Evolutionary conservation across 495 filamentous ascomycete genomes (phyloP), one percentile per base, ranked within the genome.

Genomic region (Penicillium lividum): DNA sequence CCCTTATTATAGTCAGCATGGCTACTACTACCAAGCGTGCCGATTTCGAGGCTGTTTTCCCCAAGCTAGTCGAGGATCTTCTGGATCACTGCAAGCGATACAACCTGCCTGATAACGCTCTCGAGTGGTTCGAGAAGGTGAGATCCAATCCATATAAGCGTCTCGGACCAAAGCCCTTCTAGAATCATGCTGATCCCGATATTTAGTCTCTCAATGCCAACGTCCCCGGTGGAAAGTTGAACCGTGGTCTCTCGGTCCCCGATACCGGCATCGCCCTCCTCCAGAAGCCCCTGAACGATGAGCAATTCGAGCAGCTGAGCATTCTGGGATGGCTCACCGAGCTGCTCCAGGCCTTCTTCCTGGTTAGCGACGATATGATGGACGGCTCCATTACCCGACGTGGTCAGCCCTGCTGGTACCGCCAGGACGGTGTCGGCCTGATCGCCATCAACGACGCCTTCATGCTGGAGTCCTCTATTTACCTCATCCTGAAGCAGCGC

Each of bases 321-420:
- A 86, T 89, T 16, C 83, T 98, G 47, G 94, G 94, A 58, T 98
- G 94, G 94, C 84, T 97, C 78, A 96, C 93, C 61, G 94, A 98
- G 82, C 81, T 98, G 38, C 89, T 98, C 34, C 94, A 98, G 80
- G 93, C 94, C 56, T 97, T 96, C 84, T 98, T 98, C 84, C 84
- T 98, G 51, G 94, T 98, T 64, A 92, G 91, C 59, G 94, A 98
- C 75, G 94, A 98, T 75, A 96, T 98, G 64, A 98, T 98, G 94
- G 94, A 98, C 79, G 71, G 81, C 66, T 93, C 89, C 61, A 92
- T 94, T 74, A 98, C 94, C 42, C 90, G 94, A 40, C 91, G 94
- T 60, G 91, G 92, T 54, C 83, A 86, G 73, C 92, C 94, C 3
- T 98, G 94, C 80, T 98, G 94, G 94, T 98, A 96, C 79, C 85